These are phyloP conservation scores for Cicer yamashitae DNA, from an alignment of 306 rosid species.

Conservation along the genomic window DNA sequence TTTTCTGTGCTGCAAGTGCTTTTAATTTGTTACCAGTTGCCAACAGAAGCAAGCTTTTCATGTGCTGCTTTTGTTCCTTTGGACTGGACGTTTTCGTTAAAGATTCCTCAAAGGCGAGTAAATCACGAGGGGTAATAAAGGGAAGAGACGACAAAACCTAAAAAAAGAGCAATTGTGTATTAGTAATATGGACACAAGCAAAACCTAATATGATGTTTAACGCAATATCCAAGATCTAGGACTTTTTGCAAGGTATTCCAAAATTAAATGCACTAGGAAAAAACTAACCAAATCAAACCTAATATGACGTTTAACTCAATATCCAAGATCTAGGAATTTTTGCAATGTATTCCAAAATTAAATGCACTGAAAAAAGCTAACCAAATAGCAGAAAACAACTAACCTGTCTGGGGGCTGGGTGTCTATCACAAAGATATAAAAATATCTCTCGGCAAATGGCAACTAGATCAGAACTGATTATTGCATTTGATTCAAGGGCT, in stretches of 20 bases:
- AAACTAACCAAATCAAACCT: constrained; percentile 22
- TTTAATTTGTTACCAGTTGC: constrained; percentile 91
- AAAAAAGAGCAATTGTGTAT: neutral
- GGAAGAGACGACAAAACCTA: constrained; percentile 90
- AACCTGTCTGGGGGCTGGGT: constrained; percentile 95
- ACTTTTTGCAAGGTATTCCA: constrained; percentile 27
- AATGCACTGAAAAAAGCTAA: neutral
- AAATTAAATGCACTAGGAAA: constrained; percentile 3
- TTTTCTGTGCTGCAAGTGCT: constrained; percentile 92
- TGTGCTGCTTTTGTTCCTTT: constrained; percentile 90
- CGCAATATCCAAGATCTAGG: constrained; percentile 16
- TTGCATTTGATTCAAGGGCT: constrained; percentile 90
- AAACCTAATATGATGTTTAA: constrained; percentile 33
- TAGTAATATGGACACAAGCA: neutral
- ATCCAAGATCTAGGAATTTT: constrained; percentile 13
- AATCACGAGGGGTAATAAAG: constrained; percentile 70
- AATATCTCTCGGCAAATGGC: constrained; percentile 92
- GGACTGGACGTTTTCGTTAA: constrained; percentile 83
- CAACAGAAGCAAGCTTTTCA: constrained; percentile 80
- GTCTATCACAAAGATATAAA: constrained; percentile 77
- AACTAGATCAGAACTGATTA: constrained; percentile 87
- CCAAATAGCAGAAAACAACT: constrained; percentile 32
- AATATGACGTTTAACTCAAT: constrained; percentile 25
- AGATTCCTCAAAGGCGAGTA: constrained; percentile 92
- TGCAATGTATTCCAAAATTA: constrained; percentile 26